Evolutionary conservation across 2,329 filamentous ascomycete species (phyloP).

Genomic region (Calycina herbarum): DNA sequence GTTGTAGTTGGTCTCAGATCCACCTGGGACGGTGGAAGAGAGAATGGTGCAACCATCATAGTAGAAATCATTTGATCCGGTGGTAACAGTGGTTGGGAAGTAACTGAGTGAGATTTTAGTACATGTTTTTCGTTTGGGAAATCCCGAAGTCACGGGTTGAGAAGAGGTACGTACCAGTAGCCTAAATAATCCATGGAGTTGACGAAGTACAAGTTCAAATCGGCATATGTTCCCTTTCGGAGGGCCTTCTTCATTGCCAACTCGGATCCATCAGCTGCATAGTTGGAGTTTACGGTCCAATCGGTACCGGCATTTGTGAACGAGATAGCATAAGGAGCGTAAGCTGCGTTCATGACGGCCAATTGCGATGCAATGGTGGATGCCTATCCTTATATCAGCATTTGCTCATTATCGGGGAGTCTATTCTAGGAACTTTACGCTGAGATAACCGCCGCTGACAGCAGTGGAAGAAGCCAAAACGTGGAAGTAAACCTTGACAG

Average conservation of each 20-base stretch:
- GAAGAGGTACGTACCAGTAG: not conserved
- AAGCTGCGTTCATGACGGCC: slow-evolving; percentile 23
- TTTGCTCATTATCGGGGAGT: not conserved
- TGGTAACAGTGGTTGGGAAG: slow-evolving; percentile 6
- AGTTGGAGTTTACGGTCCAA: slow-evolving; percentile 37
- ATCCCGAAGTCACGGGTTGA: not conserved
- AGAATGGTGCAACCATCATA: slow-evolving; percentile 43
- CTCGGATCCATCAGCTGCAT: slow-evolving; percentile 39
- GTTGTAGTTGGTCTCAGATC: slow-evolving; percentile 39
- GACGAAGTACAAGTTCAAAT: slow-evolving; percentile 38
- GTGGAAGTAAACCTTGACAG: slow-evolving; percentile 39
- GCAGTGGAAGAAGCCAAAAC: slow-evolving; percentile 33
- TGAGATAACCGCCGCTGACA: slow-evolving; percentile 32
- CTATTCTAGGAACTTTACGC: slow-evolving; percentile 3
- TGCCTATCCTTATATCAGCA: not conserved
- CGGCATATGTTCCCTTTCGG: slow-evolving; percentile 41
- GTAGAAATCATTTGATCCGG: slow-evolving; percentile 35
- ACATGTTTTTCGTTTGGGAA: not conserved
- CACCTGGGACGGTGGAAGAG: slow-evolving; percentile 41
- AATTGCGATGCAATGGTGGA: slow-evolving; percentile 23
- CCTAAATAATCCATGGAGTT: slow-evolving; percentile 9
- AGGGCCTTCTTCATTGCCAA: slow-evolving; percentile 47
- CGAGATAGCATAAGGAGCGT: slow-evolving; percentile 31
- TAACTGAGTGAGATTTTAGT: not conserved
- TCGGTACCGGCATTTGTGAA: slow-evolving; percentile 36